phyloP scores from a whole-genome alignment of 2,329 filamentous ascomycete genomes.

The Ophiocordyceps camponoti-leonardi region DNA sequence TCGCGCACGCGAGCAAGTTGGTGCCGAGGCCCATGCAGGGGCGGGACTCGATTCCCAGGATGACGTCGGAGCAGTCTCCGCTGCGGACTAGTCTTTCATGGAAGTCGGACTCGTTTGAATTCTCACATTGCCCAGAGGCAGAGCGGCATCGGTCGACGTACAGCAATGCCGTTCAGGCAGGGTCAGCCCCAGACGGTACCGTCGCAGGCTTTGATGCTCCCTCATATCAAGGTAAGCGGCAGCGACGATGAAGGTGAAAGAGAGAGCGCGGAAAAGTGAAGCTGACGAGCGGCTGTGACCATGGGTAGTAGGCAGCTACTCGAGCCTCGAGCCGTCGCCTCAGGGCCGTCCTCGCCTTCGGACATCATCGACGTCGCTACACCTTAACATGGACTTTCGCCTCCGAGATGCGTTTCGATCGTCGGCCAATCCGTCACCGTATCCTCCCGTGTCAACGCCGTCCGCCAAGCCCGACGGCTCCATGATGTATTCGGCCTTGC shows the following conservation, averaged over 20 bases:
- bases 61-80: conserved; percentile 42
- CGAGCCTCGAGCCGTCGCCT: conserved; percentile 20
- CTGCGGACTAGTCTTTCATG: conserved; percentile 43
- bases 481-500: conserved; percentile 29
- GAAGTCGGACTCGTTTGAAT: conserved; percentile 44
- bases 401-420: conserved; percentile 16
- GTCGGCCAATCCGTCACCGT: conserved; percentile 3
- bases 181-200: conserved; percentile 11
- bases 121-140: conserved; percentile 30
- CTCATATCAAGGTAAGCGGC: conserved; percentile 31
- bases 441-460: background rate
- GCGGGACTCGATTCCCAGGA: conserved; percentile 37
- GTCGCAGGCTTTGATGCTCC: conserved; percentile 31
- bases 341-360: conserved; percentile 28
- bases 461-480: conserved; percentile 24
- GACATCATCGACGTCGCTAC: conserved; percentile 13
- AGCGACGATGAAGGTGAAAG: no score
- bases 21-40: conserved; percentile 38
- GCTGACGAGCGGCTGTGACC: background rate
- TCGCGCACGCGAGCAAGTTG: conserved; percentile 20
- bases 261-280: no score
- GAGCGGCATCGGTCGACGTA: conserved; percentile 33
- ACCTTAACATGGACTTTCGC: conserved; percentile 25
- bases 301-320: conserved; percentile 16
- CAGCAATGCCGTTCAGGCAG: conserved; percentile 26